Base-by-base conservation (phyloP, 305 asterid genomes). In the Fraxinus albicans region DNA sequence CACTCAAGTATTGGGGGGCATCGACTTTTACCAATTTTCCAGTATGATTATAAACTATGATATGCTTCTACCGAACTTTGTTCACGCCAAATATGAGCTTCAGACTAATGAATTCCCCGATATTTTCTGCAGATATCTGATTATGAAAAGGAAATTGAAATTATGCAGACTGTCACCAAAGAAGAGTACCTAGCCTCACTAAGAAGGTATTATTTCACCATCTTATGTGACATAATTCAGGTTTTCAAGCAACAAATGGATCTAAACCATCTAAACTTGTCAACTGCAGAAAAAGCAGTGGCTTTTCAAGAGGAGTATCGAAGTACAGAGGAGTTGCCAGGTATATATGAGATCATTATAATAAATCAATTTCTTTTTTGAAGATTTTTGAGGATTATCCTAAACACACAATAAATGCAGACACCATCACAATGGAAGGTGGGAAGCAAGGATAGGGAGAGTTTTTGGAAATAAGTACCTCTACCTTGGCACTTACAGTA, bases 281-380 rank as follows among this genome's bases (percentile, higher is more conserved):
- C 40, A 31, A 13, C 31, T 86, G 42, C 74, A 94, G 97, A 82
- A 92, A 84, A 79, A 94, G 97, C 77, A 92, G 96, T 79, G 96
- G 97, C 72, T 93, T 94, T 70, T 88, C 97, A 47, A 91, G 98
- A 87, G 98, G 98, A 35, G 93, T 92, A 38, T 94, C 98, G 0
- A 94, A 93, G 88, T 93, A 91, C 85, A 93, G 96, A 90, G 98
- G 98, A 81, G 98, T 94, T n/a, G 98, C 98, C 15, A 91, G 96
- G 98, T 94, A 83, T 23, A 65, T 47, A 36, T 17, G n/a, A 42
- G 8, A 72, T 21, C 76, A 1, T 2, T 19, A 72, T 79, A 2
- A 25, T 53, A 29, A 29, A 55, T 15, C 3, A 53, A 15, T 23
- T 55, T 73, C 27, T 29, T 77, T 79, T 79, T 33, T 23, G 17